A percentile compares a stretch with the other conserved stretches of the same genome.
Evolutionary conservation across 306 rosid genomes (phyloP).

Genomic region (Sophora flavescens): DNA sequence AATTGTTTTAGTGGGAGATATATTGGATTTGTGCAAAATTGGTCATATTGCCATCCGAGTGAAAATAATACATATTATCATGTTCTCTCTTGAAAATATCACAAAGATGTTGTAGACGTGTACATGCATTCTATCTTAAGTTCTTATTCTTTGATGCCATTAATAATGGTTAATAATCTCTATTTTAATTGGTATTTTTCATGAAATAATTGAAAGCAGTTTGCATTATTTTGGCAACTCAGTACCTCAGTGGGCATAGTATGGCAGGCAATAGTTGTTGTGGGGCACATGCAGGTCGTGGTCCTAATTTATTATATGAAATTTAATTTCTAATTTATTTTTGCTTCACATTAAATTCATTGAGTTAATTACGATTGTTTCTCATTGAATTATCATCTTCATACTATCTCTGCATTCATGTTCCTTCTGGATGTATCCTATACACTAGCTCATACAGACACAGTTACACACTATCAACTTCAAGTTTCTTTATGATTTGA

Average conservation of each 20-base stretch:
- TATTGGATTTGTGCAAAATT: background rate
- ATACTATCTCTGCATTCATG: constrained; percentile 21
- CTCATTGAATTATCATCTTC: background rate
- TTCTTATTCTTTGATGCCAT: constrained; percentile 33
- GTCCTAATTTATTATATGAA: constrained; percentile 42
- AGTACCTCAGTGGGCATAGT: constrained; percentile 43
- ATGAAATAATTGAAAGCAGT: constrained; percentile 51
- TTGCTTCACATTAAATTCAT: constrained; percentile 45
- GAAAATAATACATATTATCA: constrained; percentile 17
- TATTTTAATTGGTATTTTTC: constrained; percentile 33
- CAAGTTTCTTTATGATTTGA: constrained; percentile 9
- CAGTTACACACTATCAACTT: constrained; percentile 21
- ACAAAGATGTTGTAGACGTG: constrained; percentile 19
- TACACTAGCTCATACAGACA: background rate
- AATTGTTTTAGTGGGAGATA: background rate
- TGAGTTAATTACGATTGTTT: constrained; percentile 30
- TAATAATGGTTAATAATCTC: constrained; percentile 43
- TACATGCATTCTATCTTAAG: constrained; percentile 10
- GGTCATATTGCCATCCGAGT: constrained; percentile 16
- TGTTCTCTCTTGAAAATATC: constrained; percentile 25
- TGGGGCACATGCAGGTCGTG: constrained; percentile 60
- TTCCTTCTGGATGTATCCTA: constrained; percentile 25
- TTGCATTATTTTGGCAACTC: constrained; percentile 48
- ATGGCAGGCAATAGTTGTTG: constrained; percentile 52
- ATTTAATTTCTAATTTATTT: constrained; percentile 21